Base-by-base conservation (phyloP, 306 rosid genomes). In the Fagus sylvatica region DNA sequence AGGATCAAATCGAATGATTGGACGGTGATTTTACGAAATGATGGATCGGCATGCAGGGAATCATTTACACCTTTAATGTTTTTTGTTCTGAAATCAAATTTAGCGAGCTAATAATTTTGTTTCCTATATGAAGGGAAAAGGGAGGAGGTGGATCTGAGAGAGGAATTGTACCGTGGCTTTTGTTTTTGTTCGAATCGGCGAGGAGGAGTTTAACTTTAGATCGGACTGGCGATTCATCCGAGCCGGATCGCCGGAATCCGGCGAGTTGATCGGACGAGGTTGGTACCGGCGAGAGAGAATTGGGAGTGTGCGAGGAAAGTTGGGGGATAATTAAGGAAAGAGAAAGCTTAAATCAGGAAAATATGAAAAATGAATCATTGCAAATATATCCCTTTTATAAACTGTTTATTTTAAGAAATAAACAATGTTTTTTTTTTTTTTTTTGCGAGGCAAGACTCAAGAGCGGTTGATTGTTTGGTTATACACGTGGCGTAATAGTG, bases 201-300 rank as follows among this genome's bases (percentile, higher is more conserved):
- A 22, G 28, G 28, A 22, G 28, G 40, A 57, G 68, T 81, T 72
- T 60, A 28, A 61, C n/a, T 22, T 69, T 74, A 57, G 85, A 87
- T 91, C 89, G 74, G 74, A 66, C 75, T 61, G 70, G 60, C 32
- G 76, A 84, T 74, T 82, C 86, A 87, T 88, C 83, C 85, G 85
- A 82, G 81, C 30, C 7, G 16, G 84, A 82, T 69, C 81, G 82
- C 84, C 90, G 86, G 90, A 85, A 84, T 76, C 83, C 84, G 89
- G 87, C 77, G 64, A 57, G 16, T 7, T 66, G 77, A 83, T 85
- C 79, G 80, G 84, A 66, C 89, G 85, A 53, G 78, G 70, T 16
- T 62, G 2, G 81, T 78, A 79, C 96, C 91, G 93, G 90, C 97
- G 89, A 69, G 81, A 51, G 43, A 49, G 74, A 56, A 74, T 69